Conservation (phyloP, 75 land plant species). For the Azolla pinnata region DNA sequence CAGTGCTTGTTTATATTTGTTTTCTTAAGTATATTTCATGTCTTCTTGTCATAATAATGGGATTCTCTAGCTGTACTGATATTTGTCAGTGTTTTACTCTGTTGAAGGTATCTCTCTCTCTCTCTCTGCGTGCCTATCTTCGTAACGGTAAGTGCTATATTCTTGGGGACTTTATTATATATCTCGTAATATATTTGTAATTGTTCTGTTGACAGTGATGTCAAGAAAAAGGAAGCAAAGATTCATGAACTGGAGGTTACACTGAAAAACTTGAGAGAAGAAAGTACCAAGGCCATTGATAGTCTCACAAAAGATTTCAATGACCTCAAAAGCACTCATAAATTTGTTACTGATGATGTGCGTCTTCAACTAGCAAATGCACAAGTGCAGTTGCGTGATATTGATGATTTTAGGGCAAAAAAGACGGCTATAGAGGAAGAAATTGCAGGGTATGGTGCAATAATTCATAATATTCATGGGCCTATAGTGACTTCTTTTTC, state of each 20-base stretch:
- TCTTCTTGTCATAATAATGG: background rate
- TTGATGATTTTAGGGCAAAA: constrained; percentile 19
- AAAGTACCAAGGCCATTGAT: constrained; percentile 8
- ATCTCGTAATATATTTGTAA: too few species aligned
- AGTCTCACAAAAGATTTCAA: constrained; percentile 13
- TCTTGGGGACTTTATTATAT: too few species aligned
- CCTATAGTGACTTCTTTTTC: background rate
- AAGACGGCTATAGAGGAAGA: constrained; percentile 21
- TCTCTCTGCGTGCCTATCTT: too few species aligned
- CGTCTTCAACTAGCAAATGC: constrained; percentile 27
- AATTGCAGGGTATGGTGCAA: constrained; percentile 9
- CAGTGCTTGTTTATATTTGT: too few species aligned
- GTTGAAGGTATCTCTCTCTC: background rate
- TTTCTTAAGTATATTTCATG: too few species aligned
- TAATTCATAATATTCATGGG: background rate
- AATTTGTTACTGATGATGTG: constrained; percentile 12
- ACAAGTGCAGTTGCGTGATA: constrained; percentile 17
- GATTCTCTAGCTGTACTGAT: background rate
- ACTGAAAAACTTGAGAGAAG: constrained; percentile 8
- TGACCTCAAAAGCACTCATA: constrained; percentile 6
- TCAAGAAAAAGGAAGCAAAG: constrained; percentile 10
- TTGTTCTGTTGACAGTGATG: too few species aligned
- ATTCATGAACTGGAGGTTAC: constrained; percentile 8
- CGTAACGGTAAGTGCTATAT: too few species aligned
- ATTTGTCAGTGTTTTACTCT: background rate